These are phyloP conservation scores for Thozetella sp. DNA, from an alignment of 495 filamentous ascomycete species.

Conservation along the genomic window DNA sequence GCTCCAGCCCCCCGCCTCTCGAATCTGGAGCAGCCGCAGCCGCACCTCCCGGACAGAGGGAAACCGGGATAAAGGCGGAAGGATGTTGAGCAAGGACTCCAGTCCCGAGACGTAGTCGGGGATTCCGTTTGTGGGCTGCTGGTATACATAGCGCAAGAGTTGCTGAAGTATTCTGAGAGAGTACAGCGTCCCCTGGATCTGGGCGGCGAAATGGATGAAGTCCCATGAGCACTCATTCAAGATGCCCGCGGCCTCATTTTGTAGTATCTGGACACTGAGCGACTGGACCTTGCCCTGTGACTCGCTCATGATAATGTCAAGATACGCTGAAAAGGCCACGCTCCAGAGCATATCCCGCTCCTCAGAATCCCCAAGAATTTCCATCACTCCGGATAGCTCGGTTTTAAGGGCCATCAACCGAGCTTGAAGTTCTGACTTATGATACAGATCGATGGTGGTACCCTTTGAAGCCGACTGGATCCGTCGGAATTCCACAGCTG, in stretches of 20 bases:
- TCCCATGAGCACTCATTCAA: conserved; percentile 50
- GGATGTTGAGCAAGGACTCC: not conserved
- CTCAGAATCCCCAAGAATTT: not conserved
- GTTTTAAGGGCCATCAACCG: conserved; percentile 4
- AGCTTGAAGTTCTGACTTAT: conserved; percentile 2
- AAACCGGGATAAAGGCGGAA: not conserved
- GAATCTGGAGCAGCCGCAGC: not conserved
- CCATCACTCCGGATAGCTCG: conserved; percentile 6
- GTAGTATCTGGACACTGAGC: conserved; percentile 23
- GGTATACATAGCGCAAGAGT: not conserved
- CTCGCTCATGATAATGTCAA: conserved; percentile 40
- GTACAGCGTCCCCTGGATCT: conserved; percentile 64
- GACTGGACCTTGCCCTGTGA: conserved; percentile 23
- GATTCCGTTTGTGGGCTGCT: not conserved
- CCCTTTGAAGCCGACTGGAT: conserved; percentile 23
- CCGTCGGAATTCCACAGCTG: conserved; percentile 28
- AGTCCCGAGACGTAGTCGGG: not conserved
- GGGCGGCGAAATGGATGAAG: conserved; percentile 63
- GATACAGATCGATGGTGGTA: conserved; percentile 9
- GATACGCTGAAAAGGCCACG: conserved; percentile 36
- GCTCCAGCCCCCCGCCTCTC: not conserved
- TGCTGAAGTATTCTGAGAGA: conserved; percentile 68
- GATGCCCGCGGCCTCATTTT: conserved; percentile 13
- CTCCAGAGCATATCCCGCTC: conserved; percentile 26
- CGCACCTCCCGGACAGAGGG: not conserved